A percentile compares a stretch with the other conserved stretches of the same genome.
Conservation (phyloP, 1,284 basidiomycete genomes). For the Ganoderma leucocontextum region DNA sequence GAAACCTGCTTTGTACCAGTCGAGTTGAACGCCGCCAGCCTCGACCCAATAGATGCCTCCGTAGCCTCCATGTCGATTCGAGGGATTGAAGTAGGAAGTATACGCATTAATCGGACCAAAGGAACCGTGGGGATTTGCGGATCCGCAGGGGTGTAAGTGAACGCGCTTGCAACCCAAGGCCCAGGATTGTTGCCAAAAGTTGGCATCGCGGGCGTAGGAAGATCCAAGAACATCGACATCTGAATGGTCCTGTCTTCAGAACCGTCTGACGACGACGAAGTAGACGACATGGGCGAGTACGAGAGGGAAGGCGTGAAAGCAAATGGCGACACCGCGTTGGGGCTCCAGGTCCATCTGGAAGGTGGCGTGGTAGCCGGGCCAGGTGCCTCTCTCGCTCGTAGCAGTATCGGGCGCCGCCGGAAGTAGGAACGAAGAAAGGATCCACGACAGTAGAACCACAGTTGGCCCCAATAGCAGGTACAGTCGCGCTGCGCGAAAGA, state of each 20-base stretch:
- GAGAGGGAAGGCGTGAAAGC: slow-evolving; percentile 40
- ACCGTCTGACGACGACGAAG: slow-evolving; percentile 43
- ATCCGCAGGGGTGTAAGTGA: slow-evolving; percentile 24
- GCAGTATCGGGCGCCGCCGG: slow-evolving; percentile 7
- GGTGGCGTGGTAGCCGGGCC: slow-evolving; percentile 18
- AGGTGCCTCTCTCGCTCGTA: slow-evolving; percentile 26
- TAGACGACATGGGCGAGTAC: slow-evolving; percentile 42
- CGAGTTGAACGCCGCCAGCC: slow-evolving; percentile 18
- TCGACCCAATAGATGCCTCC: slow-evolving; percentile 14
- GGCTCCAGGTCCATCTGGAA: slow-evolving; percentile 26
- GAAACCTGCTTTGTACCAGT: slow-evolving; percentile 15
- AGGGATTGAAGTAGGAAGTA: slow-evolving; percentile 11
- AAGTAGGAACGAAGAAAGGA: slow-evolving; percentile 2
- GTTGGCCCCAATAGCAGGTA: slow-evolving; percentile 29
- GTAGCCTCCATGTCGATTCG: slow-evolving; percentile 18
- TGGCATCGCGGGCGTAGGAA: slow-evolving; percentile 34
- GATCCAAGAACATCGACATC: slow-evolving; percentile 40
- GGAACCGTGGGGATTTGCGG: slow-evolving; percentile 25
- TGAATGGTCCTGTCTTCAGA: slow-evolving; percentile 44
- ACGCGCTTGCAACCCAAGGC: slow-evolving; percentile 29
- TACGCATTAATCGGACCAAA: slow-evolving; percentile 5
- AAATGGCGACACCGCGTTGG: slow-evolving; percentile 35
- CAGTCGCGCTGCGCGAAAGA: slow-evolving; percentile 38
- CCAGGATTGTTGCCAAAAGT: slow-evolving; percentile 27
- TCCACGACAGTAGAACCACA: slow-evolving; percentile 15